Conservation (phyloP, 352 stramenopile genomes). For the Pythium phragmitis region DNA sequence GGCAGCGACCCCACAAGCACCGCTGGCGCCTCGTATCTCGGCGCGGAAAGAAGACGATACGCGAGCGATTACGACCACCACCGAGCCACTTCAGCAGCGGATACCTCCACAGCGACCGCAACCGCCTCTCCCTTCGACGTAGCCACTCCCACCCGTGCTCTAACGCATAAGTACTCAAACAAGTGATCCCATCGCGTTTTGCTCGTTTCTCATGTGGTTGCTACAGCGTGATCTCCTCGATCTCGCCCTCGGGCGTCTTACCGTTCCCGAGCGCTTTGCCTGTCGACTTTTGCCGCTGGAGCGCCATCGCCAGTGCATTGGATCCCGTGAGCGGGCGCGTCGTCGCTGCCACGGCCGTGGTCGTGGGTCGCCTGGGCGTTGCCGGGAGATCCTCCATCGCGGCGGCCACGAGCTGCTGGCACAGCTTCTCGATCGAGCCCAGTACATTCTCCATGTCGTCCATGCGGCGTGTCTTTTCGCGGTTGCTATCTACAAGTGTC, state of each 20-base stretch:
- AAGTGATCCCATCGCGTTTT: not conserved
- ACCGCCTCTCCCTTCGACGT: not conserved
- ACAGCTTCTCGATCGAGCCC: constrained; percentile 62
- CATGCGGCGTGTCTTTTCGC: constrained; percentile 56
- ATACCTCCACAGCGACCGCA: constrained; percentile 23
- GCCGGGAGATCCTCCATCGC: constrained; percentile 33
- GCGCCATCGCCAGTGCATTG: constrained; percentile 34
- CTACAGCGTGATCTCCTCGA: constrained; percentile 53
- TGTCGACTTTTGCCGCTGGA: constrained; percentile 32
- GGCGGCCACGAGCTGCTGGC: constrained; percentile 56
- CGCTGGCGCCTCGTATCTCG: not conserved
- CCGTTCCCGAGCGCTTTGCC: not conserved
- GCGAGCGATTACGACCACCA: not conserved
- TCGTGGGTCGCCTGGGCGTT: constrained; percentile 23
- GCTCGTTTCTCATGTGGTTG: not conserved
- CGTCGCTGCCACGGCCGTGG: constrained; percentile 11
- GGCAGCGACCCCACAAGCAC: not conserved
- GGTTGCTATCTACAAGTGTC: constrained; percentile 51
- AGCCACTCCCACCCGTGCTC: constrained; percentile 19
- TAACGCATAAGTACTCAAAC: constrained; percentile 2
- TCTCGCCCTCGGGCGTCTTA: constrained; percentile 33
- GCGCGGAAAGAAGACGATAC: constrained; percentile 32
- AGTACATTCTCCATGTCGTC: constrained; percentile 60
- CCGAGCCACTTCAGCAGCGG: constrained; percentile 7
- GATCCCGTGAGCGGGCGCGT: constrained; percentile 21